Evolutionary conservation across 2,329 filamentous ascomycete species (phyloP), one percentile per base, ranked within the genome.

Genomic region (Hyphodiscus sp.): DNA sequence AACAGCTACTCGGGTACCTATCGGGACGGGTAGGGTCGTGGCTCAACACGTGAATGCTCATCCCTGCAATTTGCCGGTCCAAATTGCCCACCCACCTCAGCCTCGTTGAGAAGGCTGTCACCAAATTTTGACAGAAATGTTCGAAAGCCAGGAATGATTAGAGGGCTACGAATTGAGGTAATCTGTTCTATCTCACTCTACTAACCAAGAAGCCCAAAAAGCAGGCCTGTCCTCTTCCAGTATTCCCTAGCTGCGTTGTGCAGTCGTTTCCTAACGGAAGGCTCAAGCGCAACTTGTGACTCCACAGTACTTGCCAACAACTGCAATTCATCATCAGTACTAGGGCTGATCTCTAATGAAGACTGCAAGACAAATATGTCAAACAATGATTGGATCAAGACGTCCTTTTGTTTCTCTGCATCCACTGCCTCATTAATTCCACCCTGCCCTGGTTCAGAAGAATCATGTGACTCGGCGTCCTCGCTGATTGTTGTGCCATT

Each of bases 141-240:
- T 38, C 11, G 33, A n/a, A 38, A 38, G 33, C 16, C 33, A 5
- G 16, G 33, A n/a, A n/a, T 38, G 33, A n/a, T 38, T 20, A 13
- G 16, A 13, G 11, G 33, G 16, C 13, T 13, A 10, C 23, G 23
- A n/a, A 10, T 38, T 38, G 11, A 38, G 33, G 33, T 38, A 10
- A 15, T 38, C 33, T 38, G 13, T 38, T 38, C 47, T 50, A 41
- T 41, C 33, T 41, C 18, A 20, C 20, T 30, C 20, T n/a, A 47
- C 56, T 65, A 68, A 30, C 76, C 77, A 59, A 96, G 71, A 53
- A 95, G 72, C 1, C 87, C 90, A 71, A 96, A 96, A 23, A 96
- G 70, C 58, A 96, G 70, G 68, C 81, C 85, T 11, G 88, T 94
- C 64, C 87, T 82, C 73, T 86, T 89, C 83, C 89, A 94, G 69